Evolutionary conservation across 2,329 filamentous ascomycete species (phyloP), one percentile per base, ranked within the genome.

Genomic region (Cladosporium sp.): DNA sequence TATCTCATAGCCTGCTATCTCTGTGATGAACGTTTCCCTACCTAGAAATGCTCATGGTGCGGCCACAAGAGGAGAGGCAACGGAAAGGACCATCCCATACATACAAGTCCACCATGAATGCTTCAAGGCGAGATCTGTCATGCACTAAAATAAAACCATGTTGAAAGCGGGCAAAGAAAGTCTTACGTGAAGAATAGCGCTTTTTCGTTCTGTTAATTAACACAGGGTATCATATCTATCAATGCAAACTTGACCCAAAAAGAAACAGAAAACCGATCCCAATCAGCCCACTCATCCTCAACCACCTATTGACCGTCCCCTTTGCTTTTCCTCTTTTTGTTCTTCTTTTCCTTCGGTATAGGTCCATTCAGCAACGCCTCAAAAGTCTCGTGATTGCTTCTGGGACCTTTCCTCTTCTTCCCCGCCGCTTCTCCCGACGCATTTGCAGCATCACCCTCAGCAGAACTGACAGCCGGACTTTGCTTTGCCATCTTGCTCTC

Each of bases 311-410:
- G 32, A 16, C 25, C 38, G 19, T 22, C 32, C 7, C 32, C 52
- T n/a, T 59, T 54, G 1, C 59, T 61, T 30, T 52, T 60, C 3
- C 51, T 55, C 46, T 64, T 56, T 60, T 67, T 67, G 56, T 58
- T 63, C 49, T 54, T 54, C 18, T 57, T 56, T 38, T 63, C 60
- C 15, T 48, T 62, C 51, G 16, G 64, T 55, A 38, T 61, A 53
- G 52, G 67, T 4, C 57, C 56, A 18, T 59, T 47, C 19, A 56
- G 48, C 38, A 62, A 40, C 15, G 54, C 55, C 36, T 60, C 46
- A 47, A 60, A 60, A n/a, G 57, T 51, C 25, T 58, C 60, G 46
- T 51, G 53, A 19, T 39, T 25, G 35, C 55, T 52, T 43, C 52
- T 49, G 18, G 57, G 49, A 33, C 52, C 30, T 7, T 27, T 29